Conservation (phyloP, 192 early-diverging fungal species). For the Chytriomyces confervae region DNA sequence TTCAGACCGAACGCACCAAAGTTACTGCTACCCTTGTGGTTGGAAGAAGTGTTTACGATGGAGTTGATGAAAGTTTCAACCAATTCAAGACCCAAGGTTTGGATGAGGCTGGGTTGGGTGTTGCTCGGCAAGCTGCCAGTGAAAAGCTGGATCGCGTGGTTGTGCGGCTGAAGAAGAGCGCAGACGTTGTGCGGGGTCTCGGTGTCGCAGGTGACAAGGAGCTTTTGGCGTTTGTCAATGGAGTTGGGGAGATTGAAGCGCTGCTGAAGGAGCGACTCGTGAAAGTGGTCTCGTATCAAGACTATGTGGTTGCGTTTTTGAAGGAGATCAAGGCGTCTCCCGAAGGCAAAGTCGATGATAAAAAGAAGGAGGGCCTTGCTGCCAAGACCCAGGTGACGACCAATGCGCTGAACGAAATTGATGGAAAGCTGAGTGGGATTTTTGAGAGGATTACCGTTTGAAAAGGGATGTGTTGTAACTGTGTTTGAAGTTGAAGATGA, state of each 20-base stretch:
- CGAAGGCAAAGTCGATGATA: conserved; percentile 16
- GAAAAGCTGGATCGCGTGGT: conserved; percentile 29
- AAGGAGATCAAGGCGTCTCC: conserved; percentile 3
- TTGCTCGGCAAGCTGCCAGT: conserved; percentile 8
- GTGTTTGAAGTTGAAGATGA: background rate
- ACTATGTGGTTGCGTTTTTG: conserved; percentile 23
- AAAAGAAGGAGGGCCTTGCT: conserved; percentile 28
- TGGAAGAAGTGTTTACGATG: conserved; percentile 9
- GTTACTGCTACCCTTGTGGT: conserved; percentile 11
- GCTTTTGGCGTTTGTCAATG: conserved; percentile 28
- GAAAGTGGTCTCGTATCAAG: conserved; percentile 19
- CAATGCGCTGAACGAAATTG: background rate
- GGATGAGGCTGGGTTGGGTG: conserved; percentile 8
- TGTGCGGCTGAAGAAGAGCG: conserved; percentile 36
- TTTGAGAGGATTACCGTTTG: conserved; percentile 26
- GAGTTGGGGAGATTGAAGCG: conserved; percentile 39
- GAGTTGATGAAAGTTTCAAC: conserved; percentile 11
- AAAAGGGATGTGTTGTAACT: background rate
- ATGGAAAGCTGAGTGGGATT: conserved; percentile 10
- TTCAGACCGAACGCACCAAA: conserved; percentile 11
- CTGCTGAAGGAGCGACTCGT: conserved; percentile 20
- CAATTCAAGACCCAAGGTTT: background rate
- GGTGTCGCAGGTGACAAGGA: conserved; percentile 4
- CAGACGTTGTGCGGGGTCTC: background rate
- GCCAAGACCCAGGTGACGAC: conserved; percentile 2